phyloP scores from a whole-genome alignment of 768 basidiomycete species.

The Podaxis carcinomalis region DNA sequence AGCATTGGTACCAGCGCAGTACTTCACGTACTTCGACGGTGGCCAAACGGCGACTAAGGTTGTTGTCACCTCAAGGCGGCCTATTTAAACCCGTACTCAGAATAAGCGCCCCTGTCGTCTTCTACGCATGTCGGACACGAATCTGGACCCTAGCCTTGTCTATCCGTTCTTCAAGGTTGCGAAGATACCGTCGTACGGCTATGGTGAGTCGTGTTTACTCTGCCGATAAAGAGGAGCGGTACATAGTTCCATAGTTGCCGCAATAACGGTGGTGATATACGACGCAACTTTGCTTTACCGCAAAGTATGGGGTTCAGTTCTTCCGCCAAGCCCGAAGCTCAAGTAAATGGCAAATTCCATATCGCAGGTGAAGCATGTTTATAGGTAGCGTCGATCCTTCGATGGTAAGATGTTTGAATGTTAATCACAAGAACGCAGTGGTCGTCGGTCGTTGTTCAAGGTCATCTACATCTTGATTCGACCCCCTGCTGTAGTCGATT shows the following conservation, averaged over 20 bases:
- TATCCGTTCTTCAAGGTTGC: background rate
- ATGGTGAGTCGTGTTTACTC: background rate
- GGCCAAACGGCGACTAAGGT: background rate
- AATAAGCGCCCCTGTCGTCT: background rate
- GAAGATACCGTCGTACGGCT: background rate
- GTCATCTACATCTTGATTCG: background rate
- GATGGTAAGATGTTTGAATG: background rate
- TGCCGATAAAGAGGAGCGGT: no score
- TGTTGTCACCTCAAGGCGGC: slow-evolving; percentile 2
- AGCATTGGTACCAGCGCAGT: background rate
- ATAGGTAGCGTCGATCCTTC: background rate
- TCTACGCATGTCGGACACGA: background rate
- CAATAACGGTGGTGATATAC: background rate
- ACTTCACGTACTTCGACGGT: no score
- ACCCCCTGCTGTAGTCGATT: background rate
- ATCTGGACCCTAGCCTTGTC: background rate
- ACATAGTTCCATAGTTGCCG: background rate
- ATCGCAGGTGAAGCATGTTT: slow-evolving; percentile 2
- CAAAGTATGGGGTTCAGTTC: background rate
- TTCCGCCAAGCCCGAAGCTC: background rate
- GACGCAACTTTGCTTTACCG: background rate
- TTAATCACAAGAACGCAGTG: background rate
- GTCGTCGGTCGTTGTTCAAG: background rate
- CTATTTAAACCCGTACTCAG: background rate
- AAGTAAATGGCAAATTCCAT: background rate